Evolutionary conservation across 805 yeast species (phyloP), one percentile per base, ranked within the genome.

Genomic region (Saturnispora silvae): DNA sequence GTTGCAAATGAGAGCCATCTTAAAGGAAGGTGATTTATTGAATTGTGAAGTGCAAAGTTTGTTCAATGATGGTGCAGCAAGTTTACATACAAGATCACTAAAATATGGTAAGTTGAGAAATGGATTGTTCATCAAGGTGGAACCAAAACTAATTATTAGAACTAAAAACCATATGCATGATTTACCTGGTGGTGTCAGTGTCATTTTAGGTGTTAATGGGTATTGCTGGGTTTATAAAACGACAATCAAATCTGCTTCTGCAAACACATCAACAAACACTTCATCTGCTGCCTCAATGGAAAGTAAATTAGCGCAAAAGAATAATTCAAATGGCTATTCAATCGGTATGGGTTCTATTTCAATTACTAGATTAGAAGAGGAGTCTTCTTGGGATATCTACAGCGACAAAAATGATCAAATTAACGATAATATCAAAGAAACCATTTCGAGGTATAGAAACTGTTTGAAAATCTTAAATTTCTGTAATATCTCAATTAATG

Each of bases 11-110:
- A 72, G 98, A 51, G 75, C 72, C 48, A 84, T 87, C 51, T 64
- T 92, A 48, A 92, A 92, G 54, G 99, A 94, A 53, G 98, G 98
- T 13, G 98, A 92, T 57, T 65, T 94, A 43, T 65, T 92, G 42
- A 92, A 92, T 54, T 95, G 96, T 30, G 99, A 92, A 59, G 95
- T 92, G 14, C 98, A 94, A 61, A 77, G 83, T 13, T 65, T 87
- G 28, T 89, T 73, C 57, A 76, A 74, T 46, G 95, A 86, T 56
- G 98, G 98, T 16, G 73, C 85, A 45, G 96, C 96, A 0, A 79
- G 95, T 1, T 63, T 92, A 42, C 99, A 92, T 57, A 92, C 98
- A 2, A 75, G 99, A 57, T 89, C 97, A 0, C 65, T 94, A 45
- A 84, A 87, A 54, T 92, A 92, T 55, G 99, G 99, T 13, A 92